Evolutionary conservation across 1,284 basidiomycete genomes (phyloP), one percentile per base, ranked within the genome.

Genomic region (Waitea zeae): DNA sequence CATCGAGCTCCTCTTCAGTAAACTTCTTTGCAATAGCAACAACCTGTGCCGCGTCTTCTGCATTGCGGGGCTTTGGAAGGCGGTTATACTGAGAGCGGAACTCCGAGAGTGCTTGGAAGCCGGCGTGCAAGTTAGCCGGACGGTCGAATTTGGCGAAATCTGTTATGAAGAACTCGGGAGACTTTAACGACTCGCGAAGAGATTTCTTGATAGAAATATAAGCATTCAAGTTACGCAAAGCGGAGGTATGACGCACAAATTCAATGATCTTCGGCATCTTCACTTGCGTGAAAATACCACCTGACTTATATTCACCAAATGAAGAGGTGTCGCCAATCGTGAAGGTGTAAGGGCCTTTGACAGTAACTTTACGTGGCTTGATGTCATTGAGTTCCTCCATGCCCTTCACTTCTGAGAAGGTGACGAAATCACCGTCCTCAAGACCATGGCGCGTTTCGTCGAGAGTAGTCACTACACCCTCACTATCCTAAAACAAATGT

Each of bases 101-200:
- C 40, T 77, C 64, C 3, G 83, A 86, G 20, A 99, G 66, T 2
- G 93, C 92, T 55, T 95, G 92, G 69, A 96, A 98, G 30, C 87
- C 95, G 35, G 72, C 82, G 54, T 98, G 95, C 4, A 98, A 72
- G 3, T 83, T 77, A 3, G 81, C 58, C 3, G 92, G 92, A 17
- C 90, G 77, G 49, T 98, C 93, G 48, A 90, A 97, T 55, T 99
- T 98, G 51, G 88, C 90, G 48, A 96, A 98, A 55, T 99, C 95
- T 36, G 92, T 90, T 44, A 97, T 76, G 61, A 97, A 84, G 50
- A 73, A 74, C 47, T 98, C 93, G 1, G 95, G 93, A 31, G 66
- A 54, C 45, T 70, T 64, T 38, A 88, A 54, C 3, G 89, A 89
- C 46, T 97, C 89, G 46, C 80, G 72, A 29, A 99, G 67, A 4